A percentile compares a stretch with the other conserved stretches of the same genome.
Evolutionary conservation across 805 yeast species (phyloP).

Genomic region (Jamesozyma piceae): DNA sequence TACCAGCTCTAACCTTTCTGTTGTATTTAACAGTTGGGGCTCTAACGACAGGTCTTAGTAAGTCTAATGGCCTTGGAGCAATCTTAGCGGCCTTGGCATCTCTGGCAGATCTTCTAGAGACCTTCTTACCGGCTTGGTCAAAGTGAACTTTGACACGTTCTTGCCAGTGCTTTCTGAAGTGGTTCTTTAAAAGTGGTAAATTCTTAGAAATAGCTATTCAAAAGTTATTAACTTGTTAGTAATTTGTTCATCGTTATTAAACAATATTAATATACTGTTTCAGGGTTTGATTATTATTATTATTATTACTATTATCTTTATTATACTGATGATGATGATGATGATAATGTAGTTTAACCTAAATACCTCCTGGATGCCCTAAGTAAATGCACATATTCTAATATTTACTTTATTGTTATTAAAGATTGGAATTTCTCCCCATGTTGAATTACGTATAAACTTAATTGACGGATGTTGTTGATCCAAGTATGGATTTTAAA

Average conservation of each 20-base stretch:
- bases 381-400: no score
- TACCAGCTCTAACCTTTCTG: slow-evolving; percentile 99
- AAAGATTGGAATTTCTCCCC: no score
- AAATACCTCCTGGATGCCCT: no score
- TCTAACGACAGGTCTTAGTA: slow-evolving; percentile 95
- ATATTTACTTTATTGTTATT: no score
- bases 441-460: no score
- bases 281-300: not conserved
- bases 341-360: no score
- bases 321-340: no score
- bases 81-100: slow-evolving; percentile 84
- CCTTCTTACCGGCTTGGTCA: slow-evolving; percentile 99
- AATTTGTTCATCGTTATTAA: not conserved
- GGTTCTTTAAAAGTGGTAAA: slow-evolving; percentile 98
- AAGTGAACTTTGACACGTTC: slow-evolving; percentile 98
- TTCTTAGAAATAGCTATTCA: slow-evolving; percentile 90
- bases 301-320: no score
- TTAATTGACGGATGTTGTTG: no score
- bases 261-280: not conserved
- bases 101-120: slow-evolving; percentile 91
- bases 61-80: slow-evolving; percentile 97
- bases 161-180: slow-evolving; percentile 99
- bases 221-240: slow-evolving; percentile 11
- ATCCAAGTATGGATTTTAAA: no score
- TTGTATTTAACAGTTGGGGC: slow-evolving; percentile 98